Evolutionary conservation across 345 rosid genomes (phyloP), one percentile per base, ranked within the genome.

Genomic region (Toxicodendron radicans): DNA sequence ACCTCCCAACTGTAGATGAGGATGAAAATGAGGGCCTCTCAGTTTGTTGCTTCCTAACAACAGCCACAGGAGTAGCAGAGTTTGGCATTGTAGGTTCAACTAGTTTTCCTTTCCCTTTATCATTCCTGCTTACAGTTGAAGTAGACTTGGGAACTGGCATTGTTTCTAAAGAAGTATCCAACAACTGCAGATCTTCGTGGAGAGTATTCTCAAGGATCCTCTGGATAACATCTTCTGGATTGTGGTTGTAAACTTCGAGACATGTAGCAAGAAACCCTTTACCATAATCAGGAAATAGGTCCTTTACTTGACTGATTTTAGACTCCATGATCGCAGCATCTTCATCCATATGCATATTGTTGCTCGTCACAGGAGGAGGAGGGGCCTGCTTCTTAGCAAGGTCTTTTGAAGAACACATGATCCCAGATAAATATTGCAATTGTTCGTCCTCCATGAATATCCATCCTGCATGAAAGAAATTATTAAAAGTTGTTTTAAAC

Each of bases 201-300:
- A 93, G 95, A 72, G 91, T 92, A 72, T 91, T 91, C 84, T 95
- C 98, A 14, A 95, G 94, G 57, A 93, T 95, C 79, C 97, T 85
- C 81, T 95, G 98, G 72, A 93, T 95, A 57, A 95, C 98, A 80
- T 93, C 97, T 79, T 95, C 98, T 38, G 95, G 88, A 81, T 93
- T 93, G 71, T 87, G 90, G 83, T 90, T 92, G 85, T 93, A 93
- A 30, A 83, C 96, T 85, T 93, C 94, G 24, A 95, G 97, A 78
- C 99, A 95, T 56, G 93, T 91, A 73, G 87, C 83, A 64, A 95
- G 60, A 84, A 83, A 95, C 10, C 96, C 97, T 60, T 88, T 84
- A 64, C 97, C 98, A 80, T 85, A 90, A 66, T 91, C 96, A 58
- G 99, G 94, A 81, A 95, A 95, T 49, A 93, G 87, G 79, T 95